A percentile compares a stretch with the other conserved stretches of the same genome.
Conservation (phyloP, 1,284 basidiomycete genomes). For the Cerioporus squamosus region DNA sequence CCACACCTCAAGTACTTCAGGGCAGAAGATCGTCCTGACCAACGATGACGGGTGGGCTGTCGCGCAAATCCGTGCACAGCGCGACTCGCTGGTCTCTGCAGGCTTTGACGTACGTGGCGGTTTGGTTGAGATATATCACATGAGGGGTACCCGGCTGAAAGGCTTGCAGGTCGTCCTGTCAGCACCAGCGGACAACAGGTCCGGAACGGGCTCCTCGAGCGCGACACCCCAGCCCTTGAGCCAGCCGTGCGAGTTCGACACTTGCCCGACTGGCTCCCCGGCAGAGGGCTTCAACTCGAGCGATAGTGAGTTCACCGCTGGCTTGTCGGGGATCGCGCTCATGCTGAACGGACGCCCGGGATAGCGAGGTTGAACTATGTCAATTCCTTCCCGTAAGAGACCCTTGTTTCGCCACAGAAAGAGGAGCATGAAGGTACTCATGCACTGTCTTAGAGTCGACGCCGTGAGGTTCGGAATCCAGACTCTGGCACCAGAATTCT, state of each 20-base stretch:
- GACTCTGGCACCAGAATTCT: constrained; percentile 47
- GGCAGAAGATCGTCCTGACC: constrained; percentile 38
- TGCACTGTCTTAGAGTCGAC: constrained; percentile 39
- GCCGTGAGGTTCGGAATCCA: constrained; percentile 50
- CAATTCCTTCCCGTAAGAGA: constrained; percentile 33
- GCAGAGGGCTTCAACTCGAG: constrained; percentile 47
- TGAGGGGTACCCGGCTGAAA: not conserved
- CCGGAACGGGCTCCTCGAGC: constrained; percentile 44
- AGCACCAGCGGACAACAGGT: constrained; percentile 44
- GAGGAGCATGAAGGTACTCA: not conserved
- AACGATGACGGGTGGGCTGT: constrained; percentile 60
- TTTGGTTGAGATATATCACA: not conserved
- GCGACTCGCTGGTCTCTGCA: constrained; percentile 41
- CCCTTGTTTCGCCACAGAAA: not conserved
- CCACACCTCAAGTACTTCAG: not conserved
- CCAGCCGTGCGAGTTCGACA: constrained; percentile 45
- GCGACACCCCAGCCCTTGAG: constrained; percentile 29
- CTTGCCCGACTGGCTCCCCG: constrained; percentile 46
- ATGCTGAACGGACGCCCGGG: not conserved
- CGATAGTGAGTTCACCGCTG: constrained; percentile 40
- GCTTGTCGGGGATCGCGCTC: not conserved
- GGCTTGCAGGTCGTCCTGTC: constrained; percentile 43
- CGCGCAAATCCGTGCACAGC: constrained; percentile 51
- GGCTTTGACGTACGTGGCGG: constrained; percentile 44
- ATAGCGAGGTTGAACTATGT: constrained; percentile 42